Evolutionary conservation across 2,329 filamentous ascomycete genomes (phyloP), one percentile per base, ranked within the genome.

Genomic region (Penicillium fuscoglaucum): DNA sequence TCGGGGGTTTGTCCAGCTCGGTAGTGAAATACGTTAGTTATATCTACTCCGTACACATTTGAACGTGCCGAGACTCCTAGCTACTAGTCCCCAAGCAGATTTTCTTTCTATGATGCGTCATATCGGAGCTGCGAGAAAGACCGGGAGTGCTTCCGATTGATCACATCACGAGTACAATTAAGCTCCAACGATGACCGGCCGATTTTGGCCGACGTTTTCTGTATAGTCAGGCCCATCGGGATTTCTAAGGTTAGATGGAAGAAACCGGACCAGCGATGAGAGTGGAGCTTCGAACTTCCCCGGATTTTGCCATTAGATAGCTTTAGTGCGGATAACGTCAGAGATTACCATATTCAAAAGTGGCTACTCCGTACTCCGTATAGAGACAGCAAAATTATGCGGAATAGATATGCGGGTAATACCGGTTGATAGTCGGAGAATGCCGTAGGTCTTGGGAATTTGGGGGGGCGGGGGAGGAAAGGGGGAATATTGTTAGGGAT

Each of bases 261-360:
- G 31, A 57, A 57, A 46, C 54, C 40, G 54, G 54, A 24, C 19
- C 35, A 56, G 24, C 31, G n/a, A 45, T 12, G 40, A 33, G 33
- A 52, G 54, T 52, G 54, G 54, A 56, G 40, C 46, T 44, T 44
- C 13, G 12, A 29, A 45, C 47, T 57, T 57, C 54, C 54, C 54
- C 54, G 39, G 54, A 24, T 57, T 52, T 52, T 55, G 5, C 19
- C 45, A 43, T 1, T 19, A 29, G 10, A 52, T 24, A 39, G 54
- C 41, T 52, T 13, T 28, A 46, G 13, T 21, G 53, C 39, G 29
- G n/a, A 26, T 26, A 28, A 21, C 24, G 24, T 37, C 21, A 35
- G 8, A 19, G 40, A 45, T 31, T 41, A 6, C 9, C 19, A 17
- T 9, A 26, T 33, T 8, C 19, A 19, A 7, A n/a, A 41, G n/a